Base-by-base conservation (phyloP, 2,329 filamentous ascomycete genomes). In the Beauveria sp. region DNA sequence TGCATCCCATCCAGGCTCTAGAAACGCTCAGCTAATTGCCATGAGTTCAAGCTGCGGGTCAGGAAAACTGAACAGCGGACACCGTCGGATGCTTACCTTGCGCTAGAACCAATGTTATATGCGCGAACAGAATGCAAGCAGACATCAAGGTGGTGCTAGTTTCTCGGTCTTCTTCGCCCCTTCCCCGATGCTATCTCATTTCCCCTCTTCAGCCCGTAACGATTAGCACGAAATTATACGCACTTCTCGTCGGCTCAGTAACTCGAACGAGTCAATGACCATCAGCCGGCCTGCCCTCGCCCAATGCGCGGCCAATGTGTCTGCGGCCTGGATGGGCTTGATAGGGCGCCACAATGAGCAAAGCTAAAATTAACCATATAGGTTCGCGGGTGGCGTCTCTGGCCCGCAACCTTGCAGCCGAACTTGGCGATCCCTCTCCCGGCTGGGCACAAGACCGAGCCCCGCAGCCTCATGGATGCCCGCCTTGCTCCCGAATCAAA, bases 341-440 rank as follows among this genome's bases (percentile, higher is more conserved):
- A 47, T 8, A 20, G 9, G 49, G 56, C 38, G 22, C 47, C 56
- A 50, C 46, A 42, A 43, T 43, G 34, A 10, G 3, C 18, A 18
- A 51, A 20, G 56, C 45, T 58, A 58, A 51, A 40, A 3, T 51
- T 58, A 51, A 50, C 56, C 56, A 58, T 58, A 58, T 43, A 58
- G 56, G 56, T 58, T 58, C 56, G 20, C 47, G 38, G 46, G 30
- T 50, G 22, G 43, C 42, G 43, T 51, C 18, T 22, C 22, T 51
- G 56, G 46, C 56, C 46, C 47, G 56, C 56, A 50, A 38, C 3
- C 30, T 28, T 34, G 56, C 56, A 58, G 46, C 56, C 56, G 34
- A 58, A 34, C 9, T 12, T 58, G 56, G 24, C 56, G 46, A 58
- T 58, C 56, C 30, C 46, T 28, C 30, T 50, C 24, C 46, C 45